Base-by-base conservation (phyloP, 2,329 filamentous ascomycete species). In the Pestalotiopsis sp. region DNA sequence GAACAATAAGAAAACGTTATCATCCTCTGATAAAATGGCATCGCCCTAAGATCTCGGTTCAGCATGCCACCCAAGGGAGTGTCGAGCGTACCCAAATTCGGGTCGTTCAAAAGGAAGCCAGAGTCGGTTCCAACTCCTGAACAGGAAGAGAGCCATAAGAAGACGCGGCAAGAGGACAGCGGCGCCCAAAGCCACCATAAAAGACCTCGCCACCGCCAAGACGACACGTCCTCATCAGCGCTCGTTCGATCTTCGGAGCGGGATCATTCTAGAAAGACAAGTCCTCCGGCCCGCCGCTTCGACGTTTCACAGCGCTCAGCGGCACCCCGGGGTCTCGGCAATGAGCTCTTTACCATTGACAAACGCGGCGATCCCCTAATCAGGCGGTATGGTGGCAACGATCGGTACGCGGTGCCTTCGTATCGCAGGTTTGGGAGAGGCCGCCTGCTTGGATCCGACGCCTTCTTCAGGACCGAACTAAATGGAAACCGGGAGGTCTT, bases 301-400 rank as follows among this genome's bases (percentile, higher is more conserved):
- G 56, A 69, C 25, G 39, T 67, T 25, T 61, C 71, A n/a, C 70
- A 73, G 25, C 70, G 64, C 38, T 64, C 70, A 20, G 49, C 68
- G 4, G 64, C 64, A 2, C 66, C 49, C 64, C 68, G 63, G 31
- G 64, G 68, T 27, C 70, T 67, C 56, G 68, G 20, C 4, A 64
- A 73, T 70, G 77, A 75, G 52, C 76, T 86, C 3, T 95, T 88
- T 77, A 74, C 88, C 59, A 75, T 93, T 65, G 95, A 98, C 79
- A 88, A 84, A 57, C 90, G 89, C 75, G 95, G 95, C 0, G 95
- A 98, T 75, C 83, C 86, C 4, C 86, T 94, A 62, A 94, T 96
- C 72, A 79, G 92, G 59, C 86, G 87, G 31, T 98, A 95, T 77
- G 93, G 93, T 1, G 87, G 88, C 36, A 85, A 92, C 52, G 90